A percentile compares a stretch with the other conserved stretches of the same genome.
phyloP scores from a whole-genome alignment of 768 basidiomycete species.

The Calocybe indica region DNA sequence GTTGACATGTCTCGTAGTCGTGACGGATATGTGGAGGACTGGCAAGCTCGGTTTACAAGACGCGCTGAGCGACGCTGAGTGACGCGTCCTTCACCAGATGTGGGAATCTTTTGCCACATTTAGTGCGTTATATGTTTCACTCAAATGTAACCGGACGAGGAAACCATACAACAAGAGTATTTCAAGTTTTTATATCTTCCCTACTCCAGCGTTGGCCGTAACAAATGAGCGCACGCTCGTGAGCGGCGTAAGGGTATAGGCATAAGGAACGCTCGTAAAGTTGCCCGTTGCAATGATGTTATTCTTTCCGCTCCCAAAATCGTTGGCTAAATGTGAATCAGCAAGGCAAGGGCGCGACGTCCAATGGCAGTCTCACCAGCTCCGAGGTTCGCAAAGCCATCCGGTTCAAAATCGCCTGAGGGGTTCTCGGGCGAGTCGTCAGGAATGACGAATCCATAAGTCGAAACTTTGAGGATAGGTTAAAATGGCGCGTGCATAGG shows the following conservation, averaged over 20 bases:
- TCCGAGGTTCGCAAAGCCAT: conserved; percentile 15
- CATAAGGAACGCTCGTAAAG: conserved; percentile 16
- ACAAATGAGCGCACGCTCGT: conserved; percentile 11
- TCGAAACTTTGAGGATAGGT: conserved; percentile 7
- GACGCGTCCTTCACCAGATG: conserved; percentile 16
- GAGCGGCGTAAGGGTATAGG: conserved; percentile 12
- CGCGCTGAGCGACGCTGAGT: conserved; percentile 8
- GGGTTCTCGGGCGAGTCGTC: conserved; percentile 16
- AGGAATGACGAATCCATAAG: conserved; percentile 18
- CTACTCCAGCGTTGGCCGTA: conserved; percentile 12
- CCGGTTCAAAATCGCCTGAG: conserved; percentile 15
- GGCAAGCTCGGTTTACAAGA: not conserved
- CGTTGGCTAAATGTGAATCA: conserved; percentile 6
- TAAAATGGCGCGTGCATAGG: not conserved
- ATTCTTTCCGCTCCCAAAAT: conserved; percentile 15
- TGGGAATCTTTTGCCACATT: conserved; percentile 7
- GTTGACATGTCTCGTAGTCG: conserved; percentile 27
- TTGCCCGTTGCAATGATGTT: conserved; percentile 15
- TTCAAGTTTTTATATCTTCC: conserved; percentile 8
- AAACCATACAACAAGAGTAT: too few relatives aligned
- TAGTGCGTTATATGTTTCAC: not conserved
- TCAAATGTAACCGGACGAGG: too few relatives aligned
- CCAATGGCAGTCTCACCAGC: conserved; percentile 7
- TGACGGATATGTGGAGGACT: conserved; percentile 4
- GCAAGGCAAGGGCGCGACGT: not conserved